Percentiles rank a stretch among this genome's conserved stretches.
Conservation (phyloP, 1,284 basidiomycete genomes). For the Cutaneotrichosporon daszewskae region DNA sequence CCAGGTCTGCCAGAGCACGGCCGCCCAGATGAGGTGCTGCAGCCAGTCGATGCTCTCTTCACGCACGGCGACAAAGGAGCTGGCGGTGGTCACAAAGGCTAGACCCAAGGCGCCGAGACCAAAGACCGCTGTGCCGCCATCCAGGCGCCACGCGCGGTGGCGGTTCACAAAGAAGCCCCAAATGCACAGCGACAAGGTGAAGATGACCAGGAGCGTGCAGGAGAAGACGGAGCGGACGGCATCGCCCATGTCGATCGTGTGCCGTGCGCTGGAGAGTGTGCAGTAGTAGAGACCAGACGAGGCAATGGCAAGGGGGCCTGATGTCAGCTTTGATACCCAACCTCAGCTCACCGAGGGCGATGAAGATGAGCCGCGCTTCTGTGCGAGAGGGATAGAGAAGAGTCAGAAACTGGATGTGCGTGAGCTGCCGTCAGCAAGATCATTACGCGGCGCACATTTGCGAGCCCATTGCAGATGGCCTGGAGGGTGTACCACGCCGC, state of each 20-base stretch:
- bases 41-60: constrained; percentile 81
- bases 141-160: constrained; percentile 85
- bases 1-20: constrained; percentile 82
- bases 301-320: constrained; percentile 77
- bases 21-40: constrained; percentile 74
- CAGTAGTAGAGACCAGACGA: constrained; percentile 81
- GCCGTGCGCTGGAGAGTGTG: constrained; percentile 54
- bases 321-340: constrained; percentile 3
- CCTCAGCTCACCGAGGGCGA: constrained; percentile 60
- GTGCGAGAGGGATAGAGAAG: constrained; percentile 90
- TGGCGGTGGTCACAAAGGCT: constrained; percentile 69
- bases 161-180: constrained; percentile 93
- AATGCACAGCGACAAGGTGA: constrained; percentile 79
- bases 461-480: constrained; percentile 72
- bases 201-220: constrained; percentile 82
- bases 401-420: constrained; percentile 96
- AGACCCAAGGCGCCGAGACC: constrained; percentile 73
- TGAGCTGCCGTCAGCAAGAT: constrained; percentile 60
- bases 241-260: constrained; percentile 20
- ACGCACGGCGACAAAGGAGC: constrained; percentile 80
- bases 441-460: constrained; percentile 58
- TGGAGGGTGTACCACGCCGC: constrained; percentile 85
- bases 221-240: constrained; percentile 11
- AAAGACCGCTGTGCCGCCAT: constrained; percentile 92
- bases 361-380: constrained; percentile 81